Percentiles rank a stretch among this genome's conserved stretches.
Conservation (phyloP, 768 basidiomycete genomes). For the Lactarius sp. region DNA sequence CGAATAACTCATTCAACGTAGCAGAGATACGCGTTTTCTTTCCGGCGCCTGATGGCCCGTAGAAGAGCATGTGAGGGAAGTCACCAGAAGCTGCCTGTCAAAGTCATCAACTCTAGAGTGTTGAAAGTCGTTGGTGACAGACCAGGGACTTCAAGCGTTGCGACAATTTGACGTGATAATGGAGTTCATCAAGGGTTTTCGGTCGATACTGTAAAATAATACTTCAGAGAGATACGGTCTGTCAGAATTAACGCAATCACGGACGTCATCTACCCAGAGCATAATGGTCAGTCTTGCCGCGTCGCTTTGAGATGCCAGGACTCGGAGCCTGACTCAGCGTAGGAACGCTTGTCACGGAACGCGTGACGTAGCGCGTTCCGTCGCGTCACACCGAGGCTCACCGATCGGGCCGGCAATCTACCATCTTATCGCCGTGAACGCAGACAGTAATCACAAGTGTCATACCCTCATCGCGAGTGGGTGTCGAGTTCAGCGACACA, state of each 20-base stretch:
- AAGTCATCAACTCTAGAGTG: not conserved
- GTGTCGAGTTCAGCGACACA: too few species aligned
- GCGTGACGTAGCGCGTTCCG: constrained; percentile 26
- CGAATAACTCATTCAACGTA: constrained; percentile 84
- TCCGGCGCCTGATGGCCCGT: constrained; percentile 94
- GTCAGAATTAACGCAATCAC: not conserved
- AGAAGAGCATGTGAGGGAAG: constrained; percentile 97
- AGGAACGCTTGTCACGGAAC: constrained; percentile 13
- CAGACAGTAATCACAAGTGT: too few species aligned
- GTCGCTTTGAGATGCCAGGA: too few species aligned
- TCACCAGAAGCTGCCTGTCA: constrained; percentile 79
- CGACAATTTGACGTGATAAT: constrained; percentile 83
- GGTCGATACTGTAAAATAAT: constrained; percentile 68
- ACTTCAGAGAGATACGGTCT: not conserved
- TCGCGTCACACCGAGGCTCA: constrained; percentile 18
- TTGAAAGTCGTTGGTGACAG: constrained; percentile 21
- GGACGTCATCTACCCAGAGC: constrained; percentile 53
- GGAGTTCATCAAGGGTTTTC: constrained; percentile 72
- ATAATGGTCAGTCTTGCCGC: not conserved
- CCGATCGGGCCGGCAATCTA: constrained; percentile 21
- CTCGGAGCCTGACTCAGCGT: not conserved
- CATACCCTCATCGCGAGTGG: too few species aligned
- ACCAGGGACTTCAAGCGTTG: constrained; percentile 76
- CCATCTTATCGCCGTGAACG: constrained; percentile 7
- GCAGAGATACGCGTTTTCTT: constrained; percentile 97